These are phyloP conservation scores for Chenopodium suecicum DNA, from an alignment of 148 eudicot species.

Conservation along the genomic window DNA sequence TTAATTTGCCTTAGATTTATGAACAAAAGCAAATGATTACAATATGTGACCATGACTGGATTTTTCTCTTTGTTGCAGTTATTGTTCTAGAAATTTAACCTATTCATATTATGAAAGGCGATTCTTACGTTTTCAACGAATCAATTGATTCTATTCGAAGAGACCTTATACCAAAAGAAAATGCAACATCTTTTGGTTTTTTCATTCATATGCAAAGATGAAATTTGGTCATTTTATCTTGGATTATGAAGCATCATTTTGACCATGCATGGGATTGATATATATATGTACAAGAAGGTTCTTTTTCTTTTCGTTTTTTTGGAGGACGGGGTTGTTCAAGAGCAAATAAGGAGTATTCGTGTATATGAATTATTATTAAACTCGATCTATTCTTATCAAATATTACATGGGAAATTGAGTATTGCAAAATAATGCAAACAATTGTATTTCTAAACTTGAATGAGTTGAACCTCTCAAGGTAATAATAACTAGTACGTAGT, in stretches of 20 bases:
- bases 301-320: not conserved
- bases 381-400: not conserved
- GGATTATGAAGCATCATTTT: not conserved
- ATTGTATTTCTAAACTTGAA: not conserved
- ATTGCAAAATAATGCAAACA: not conserved
- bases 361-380: not conserved
- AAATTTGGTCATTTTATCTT: constrained; percentile 12
- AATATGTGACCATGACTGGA: not conserved
- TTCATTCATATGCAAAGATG: constrained; percentile 6
- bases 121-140: not conserved
- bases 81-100: constrained; percentile 36
- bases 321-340: not conserved
- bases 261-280: not conserved
- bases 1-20: too few relatives aligned
- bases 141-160: not conserved
- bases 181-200: constrained; percentile 17
- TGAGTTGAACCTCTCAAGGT: not conserved
- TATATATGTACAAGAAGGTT: not conserved
- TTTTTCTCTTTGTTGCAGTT: constrained; percentile 22
- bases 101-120: not conserved
- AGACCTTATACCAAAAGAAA: not conserved
- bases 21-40: too few relatives aligned
- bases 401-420: not conserved
- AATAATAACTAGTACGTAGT: too few relatives aligned
- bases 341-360: not conserved